Percentiles rank a stretch among this genome's conserved stretches.
Evolutionary conservation across 2,329 filamentous ascomycete species (phyloP).

Genomic region (Tolypocladium paradoxum): DNA sequence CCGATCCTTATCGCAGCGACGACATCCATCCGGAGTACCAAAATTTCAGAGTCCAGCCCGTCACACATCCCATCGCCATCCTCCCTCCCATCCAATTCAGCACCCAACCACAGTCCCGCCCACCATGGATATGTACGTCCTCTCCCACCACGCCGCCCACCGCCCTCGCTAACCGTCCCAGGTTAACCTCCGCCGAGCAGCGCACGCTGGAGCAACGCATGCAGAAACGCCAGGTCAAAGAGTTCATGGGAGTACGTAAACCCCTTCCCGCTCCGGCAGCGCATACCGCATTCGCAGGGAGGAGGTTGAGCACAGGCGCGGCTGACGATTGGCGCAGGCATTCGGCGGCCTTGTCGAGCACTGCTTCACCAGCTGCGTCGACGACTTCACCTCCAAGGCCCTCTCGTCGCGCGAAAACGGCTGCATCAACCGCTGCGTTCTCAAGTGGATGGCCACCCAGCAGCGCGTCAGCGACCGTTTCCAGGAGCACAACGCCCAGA

Average conservation of each 20-base stretch:
- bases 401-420: conserved; percentile 78
- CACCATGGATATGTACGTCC: conserved; percentile 9
- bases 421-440: conserved; percentile 89
- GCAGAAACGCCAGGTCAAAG: conserved; percentile 97
- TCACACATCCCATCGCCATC: neutral
- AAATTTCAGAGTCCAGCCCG: conserved; percentile 14
- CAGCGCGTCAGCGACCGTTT: conserved; percentile 88
- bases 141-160: neutral
- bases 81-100: neutral
- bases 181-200: conserved; percentile 69
- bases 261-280: neutral
- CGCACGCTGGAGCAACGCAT: conserved; percentile 89
- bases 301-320: neutral
- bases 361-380: conserved; percentile 96
- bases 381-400: conserved; percentile 97
- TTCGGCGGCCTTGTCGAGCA: conserved; percentile 49
- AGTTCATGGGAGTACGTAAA: conserved; percentile 87
- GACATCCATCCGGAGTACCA: conserved; percentile 7
- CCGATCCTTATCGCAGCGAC: neutral
- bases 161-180: conserved; percentile 12
- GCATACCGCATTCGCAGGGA: neutral
- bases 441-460: conserved; percentile 89
- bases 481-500: conserved; percentile 57
- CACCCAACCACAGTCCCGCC: neutral
- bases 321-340: conserved; percentile 15